Conservation (phyloP, 23 red algal genomes). For the Agarophyton chilense region DNA sequence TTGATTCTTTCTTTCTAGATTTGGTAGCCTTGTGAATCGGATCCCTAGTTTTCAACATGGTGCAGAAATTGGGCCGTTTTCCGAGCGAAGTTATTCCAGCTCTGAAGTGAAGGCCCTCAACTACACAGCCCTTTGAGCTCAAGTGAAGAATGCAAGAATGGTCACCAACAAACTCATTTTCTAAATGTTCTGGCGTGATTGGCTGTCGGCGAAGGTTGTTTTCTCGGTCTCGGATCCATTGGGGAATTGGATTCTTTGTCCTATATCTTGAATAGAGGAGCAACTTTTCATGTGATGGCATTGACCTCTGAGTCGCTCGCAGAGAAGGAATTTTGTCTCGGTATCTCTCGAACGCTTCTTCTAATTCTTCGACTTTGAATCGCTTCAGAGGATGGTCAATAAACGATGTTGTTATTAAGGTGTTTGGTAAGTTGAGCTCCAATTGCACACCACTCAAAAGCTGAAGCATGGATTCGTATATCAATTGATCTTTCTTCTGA, state of each 20-base stretch:
- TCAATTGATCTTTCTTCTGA: conserved; percentile 43
- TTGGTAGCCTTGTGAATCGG: not conserved
- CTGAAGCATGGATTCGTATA: conserved; percentile 56
- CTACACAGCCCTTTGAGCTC: not conserved
- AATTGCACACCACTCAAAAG: conserved; percentile 25
- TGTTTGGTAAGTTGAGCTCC: conserved; percentile 26
- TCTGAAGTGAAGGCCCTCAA: conserved; percentile 8
- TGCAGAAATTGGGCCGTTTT: not conserved
- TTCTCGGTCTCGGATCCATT: conserved; percentile 16
- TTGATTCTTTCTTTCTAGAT: not conserved
- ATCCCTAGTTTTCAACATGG: not conserved
- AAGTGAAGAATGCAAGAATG: conserved; percentile 17
- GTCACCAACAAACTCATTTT: conserved; percentile 5
- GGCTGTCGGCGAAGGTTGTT: not conserved
- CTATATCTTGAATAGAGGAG: conserved; percentile 22
- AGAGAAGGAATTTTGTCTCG: conserved; percentile 3
- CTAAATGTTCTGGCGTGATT: not conserved
- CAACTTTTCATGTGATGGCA: conserved; percentile 29
- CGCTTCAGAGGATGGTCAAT: not conserved
- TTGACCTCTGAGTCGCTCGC: conserved; percentile 12
- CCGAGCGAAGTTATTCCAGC: not conserved
- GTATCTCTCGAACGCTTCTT: conserved; percentile 20
- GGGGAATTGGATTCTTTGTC: conserved; percentile 11
- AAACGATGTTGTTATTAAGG: not conserved
- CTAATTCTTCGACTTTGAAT: conserved; percentile 35